These are phyloP conservation scores for Tolypocladium pustulatum DNA, from an alignment of 2,329 filamentous ascomycete species.

Conservation along the genomic window DNA sequence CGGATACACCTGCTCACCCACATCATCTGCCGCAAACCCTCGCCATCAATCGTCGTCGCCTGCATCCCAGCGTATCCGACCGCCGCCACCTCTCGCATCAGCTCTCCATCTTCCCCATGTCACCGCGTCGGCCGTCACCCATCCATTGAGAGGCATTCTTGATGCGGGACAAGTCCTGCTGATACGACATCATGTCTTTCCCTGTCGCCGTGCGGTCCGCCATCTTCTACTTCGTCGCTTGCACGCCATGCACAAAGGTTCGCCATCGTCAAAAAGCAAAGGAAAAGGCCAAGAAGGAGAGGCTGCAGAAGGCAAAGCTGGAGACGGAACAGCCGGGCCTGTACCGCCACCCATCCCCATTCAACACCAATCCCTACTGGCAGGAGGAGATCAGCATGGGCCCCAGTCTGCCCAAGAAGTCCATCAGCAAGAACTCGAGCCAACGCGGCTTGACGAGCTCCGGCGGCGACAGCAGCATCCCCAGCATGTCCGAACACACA, in stretches of 20 bases:
- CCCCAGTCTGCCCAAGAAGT: slow-evolving; percentile 59
- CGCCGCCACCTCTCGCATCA: not conserved
- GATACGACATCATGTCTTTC: slow-evolving; percentile 29
- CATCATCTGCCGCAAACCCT: not conserved
- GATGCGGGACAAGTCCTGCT: slow-evolving; percentile 1
- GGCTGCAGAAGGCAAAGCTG: slow-evolving; percentile 52
- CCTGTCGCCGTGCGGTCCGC: slow-evolving; percentile 60
- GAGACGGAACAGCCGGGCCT: slow-evolving; percentile 60
- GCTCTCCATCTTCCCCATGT: slow-evolving; percentile 5
- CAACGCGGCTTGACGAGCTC: slow-evolving; percentile 50
- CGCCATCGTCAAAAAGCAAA: slow-evolving; percentile 59
- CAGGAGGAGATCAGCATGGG: slow-evolving; percentile 76
- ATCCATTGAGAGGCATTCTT: slow-evolving; percentile 4
- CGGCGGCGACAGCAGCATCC: slow-evolving; percentile 41
- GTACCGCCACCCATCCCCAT: slow-evolving; percentile 73
- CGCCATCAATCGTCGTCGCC: not conserved
- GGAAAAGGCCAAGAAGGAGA: slow-evolving; percentile 57
- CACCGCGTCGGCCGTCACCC: slow-evolving; percentile 1
- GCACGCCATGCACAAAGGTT: slow-evolving; percentile 66
- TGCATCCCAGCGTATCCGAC: not conserved
- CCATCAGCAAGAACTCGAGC: slow-evolving; percentile 45
- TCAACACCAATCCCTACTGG: slow-evolving; percentile 84
- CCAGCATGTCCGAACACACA: slow-evolving; percentile 27
- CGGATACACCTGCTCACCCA: not conserved
- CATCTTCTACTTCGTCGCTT: slow-evolving; percentile 68